A percentile compares a stretch with the other conserved stretches of the same genome.
Conservation (phyloP, 306 rosid species). For the Lithocarpus polystachyus region DNA sequence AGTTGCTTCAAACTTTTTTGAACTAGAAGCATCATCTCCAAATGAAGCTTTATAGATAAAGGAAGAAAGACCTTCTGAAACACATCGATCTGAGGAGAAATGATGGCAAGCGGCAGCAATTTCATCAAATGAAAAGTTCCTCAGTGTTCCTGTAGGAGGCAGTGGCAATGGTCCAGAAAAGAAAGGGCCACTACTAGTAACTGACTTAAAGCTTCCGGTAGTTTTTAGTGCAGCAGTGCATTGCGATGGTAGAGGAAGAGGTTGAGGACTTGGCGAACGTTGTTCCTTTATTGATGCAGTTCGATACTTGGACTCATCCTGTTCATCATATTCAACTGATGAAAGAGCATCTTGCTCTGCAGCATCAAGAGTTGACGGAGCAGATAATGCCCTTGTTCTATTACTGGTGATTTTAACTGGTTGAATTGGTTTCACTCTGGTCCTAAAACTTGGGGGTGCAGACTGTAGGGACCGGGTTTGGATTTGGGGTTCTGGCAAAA, state of each 20-base stretch:
- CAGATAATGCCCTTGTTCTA: conserved; percentile 77
- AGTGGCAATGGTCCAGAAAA: conserved; percentile 84
- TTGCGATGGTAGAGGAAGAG: conserved; percentile 95
- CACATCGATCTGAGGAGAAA: conserved; percentile 78
- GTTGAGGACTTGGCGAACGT: conserved; percentile 65
- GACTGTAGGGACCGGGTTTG: conserved; percentile 74
- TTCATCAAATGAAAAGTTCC: conserved; percentile 70
- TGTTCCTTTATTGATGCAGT: conserved; percentile 60
- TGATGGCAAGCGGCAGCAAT: conserved; percentile 76
- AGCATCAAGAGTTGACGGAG: conserved; percentile 89
- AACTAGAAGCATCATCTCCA: conserved; percentile 76
- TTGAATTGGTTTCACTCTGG: conserved; percentile 81
- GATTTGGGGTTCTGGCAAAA: conserved; percentile 74
- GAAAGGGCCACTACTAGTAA: conserved; percentile 63
- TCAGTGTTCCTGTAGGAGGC: conserved; percentile 68
- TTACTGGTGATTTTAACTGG: conserved; percentile 40
- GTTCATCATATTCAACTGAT: conserved; percentile 70
- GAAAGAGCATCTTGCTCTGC: conserved; percentile 79
- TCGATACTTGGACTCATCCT: conserved; percentile 62
- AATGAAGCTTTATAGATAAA: conserved; percentile 82
- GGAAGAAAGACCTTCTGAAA: conserved; percentile 87
- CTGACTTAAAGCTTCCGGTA: conserved; percentile 75
- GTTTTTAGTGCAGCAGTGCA: conserved; percentile 48
- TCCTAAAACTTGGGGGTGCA: conserved; percentile 97
- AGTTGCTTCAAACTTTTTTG: conserved; percentile 87